Evolutionary conservation across 257 asterid genomes (phyloP).

Genomic region (Plantago elongata): DNA sequence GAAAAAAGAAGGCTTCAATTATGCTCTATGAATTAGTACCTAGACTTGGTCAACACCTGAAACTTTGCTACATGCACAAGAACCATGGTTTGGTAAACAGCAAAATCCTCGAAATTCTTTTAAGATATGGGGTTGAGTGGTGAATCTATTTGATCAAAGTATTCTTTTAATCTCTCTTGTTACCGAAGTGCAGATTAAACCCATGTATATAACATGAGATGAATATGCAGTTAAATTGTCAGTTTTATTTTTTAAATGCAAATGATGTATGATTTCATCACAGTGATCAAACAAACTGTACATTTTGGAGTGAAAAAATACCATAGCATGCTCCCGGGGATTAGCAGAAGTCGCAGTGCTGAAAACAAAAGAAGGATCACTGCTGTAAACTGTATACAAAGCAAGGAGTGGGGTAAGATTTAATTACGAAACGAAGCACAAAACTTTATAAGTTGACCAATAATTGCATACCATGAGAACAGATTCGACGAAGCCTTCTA

Average conservation of each 20-base stretch:
- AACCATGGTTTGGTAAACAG: constrained; percentile 13
- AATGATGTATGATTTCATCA: neutral
- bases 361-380: constrained; percentile 85
- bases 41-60: neutral
- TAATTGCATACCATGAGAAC: constrained; percentile 66
- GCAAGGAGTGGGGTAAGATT: constrained; percentile 27
- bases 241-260: neutral
- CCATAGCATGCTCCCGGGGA: constrained; percentile 91
- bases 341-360: constrained; percentile 96
- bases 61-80: neutral
- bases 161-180: neutral
- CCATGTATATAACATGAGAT: neutral
- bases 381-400: constrained; percentile 74
- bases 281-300: neutral
- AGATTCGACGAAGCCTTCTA: constrained; percentile 86
- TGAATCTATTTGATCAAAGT: neutral
- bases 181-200: neutral
- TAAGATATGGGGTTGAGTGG: neutral
- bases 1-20: neutral
- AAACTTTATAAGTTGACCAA: constrained; percentile 12
- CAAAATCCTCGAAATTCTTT: neutral
- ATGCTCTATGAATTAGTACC: neutral
- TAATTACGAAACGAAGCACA: constrained; percentile 15
- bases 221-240: neutral
- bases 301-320: constrained; percentile 32